A percentile compares a stretch with the other conserved stretches of the same genome.
phyloP scores from a whole-genome alignment of 352 stramenopile genomes.

The Pythium insidiosum region DNA sequence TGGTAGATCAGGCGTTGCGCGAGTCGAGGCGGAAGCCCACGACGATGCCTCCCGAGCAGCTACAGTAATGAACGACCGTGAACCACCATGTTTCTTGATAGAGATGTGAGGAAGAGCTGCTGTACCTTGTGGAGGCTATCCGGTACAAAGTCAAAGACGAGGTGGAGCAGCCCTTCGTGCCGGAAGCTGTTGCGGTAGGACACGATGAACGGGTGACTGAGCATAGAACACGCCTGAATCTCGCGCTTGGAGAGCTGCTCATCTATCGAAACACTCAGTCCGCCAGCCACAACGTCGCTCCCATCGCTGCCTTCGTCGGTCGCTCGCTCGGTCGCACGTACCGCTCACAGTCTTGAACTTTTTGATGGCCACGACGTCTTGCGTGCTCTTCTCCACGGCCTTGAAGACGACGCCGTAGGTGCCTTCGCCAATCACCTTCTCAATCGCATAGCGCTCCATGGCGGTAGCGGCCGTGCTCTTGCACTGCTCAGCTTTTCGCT shows the following conservation, averaged over 20 bases:
- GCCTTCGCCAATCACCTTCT: constrained; percentile 78
- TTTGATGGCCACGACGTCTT: constrained; percentile 74
- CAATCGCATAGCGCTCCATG: constrained; percentile 78
- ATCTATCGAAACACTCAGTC: no score
- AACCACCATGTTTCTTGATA: no score
- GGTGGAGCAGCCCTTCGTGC: constrained; percentile 60
- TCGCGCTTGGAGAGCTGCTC: constrained; percentile 73
- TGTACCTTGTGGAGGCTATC: constrained; percentile 63
- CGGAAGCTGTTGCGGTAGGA: constrained; percentile 77
- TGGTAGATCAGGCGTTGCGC: constrained; percentile 53
- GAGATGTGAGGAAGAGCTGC: no score
- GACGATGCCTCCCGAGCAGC: constrained; percentile 50
- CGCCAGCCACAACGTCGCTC: no score
- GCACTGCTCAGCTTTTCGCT: neutral
- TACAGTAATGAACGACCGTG: constrained; percentile 6
- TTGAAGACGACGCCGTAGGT: constrained; percentile 82
- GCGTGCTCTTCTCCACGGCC: constrained; percentile 59
- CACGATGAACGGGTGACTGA: constrained; percentile 76
- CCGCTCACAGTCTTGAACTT: constrained; percentile 69
- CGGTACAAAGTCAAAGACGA: constrained; percentile 75
- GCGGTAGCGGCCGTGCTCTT: neutral
- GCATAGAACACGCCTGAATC: constrained; percentile 77
- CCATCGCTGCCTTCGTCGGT: no score
- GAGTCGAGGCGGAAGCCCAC: constrained; percentile 41
- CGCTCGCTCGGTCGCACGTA: no score